phyloP scores from a whole-genome alignment of 2,329 filamentous ascomycete genomes.

The Ophiostoma sp. region DNA sequence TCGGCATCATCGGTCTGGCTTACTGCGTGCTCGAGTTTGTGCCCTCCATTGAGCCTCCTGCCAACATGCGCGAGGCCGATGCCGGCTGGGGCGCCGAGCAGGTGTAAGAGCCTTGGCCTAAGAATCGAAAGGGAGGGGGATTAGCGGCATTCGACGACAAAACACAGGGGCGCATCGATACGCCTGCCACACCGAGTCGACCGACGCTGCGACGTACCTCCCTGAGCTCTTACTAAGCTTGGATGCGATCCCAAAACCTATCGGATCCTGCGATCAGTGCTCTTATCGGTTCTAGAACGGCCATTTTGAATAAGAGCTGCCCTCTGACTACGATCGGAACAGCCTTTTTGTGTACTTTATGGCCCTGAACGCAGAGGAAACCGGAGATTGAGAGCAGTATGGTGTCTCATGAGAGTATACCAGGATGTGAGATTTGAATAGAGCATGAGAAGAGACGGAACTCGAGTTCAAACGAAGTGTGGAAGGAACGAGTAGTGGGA shows the following conservation, averaged over 20 bases:
- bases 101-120: conserved; percentile 54
- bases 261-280: background rate
- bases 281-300: background rate
- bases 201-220: background rate
- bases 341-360: conserved; percentile 3
- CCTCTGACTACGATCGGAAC: background rate
- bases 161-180: background rate
- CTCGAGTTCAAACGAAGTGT: background rate
- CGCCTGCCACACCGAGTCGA: background rate
- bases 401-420: background rate
- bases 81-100: conserved; percentile 76
- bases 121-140: background rate
- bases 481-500: background rate
- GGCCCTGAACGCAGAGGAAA: background rate
- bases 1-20: conserved; percentile 74
- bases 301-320: no score
- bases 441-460: background rate
- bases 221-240: background rate
- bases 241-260: background rate
- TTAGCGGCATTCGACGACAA: background rate
- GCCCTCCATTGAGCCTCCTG: conserved; percentile 75
- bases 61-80: conserved; percentile 79
- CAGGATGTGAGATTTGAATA: no score
- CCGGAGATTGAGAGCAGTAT: background rate
- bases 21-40: conserved; percentile 77